Evolutionary conservation across 352 stramenopile species (phyloP).

Genomic region (Pythium sp.): DNA sequence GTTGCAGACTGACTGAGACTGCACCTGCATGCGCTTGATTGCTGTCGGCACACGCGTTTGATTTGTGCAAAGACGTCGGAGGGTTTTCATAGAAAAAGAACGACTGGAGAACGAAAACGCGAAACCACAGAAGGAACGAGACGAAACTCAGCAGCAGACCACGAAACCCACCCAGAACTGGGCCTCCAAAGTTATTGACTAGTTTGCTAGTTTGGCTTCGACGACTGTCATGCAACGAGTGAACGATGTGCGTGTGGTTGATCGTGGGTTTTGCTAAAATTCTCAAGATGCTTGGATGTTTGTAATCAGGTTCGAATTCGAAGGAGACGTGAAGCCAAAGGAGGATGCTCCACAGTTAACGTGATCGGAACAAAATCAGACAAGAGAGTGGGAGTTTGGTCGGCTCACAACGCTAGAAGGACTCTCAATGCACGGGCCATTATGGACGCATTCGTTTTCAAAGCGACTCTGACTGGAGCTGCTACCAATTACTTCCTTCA

Average conservation of each 20-base stretch:
- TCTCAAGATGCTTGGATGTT: background rate
- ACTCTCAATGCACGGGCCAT: too few species aligned
- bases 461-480: too few species aligned
- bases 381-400: background rate
- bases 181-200: too few species aligned
- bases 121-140: background rate
- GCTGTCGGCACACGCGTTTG: background rate
- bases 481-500: too few species aligned
- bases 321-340: background rate
- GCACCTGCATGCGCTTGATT: background rate
- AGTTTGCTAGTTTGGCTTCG: too few species aligned
- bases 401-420: too few species aligned
- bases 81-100: conserved; percentile 8
- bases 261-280: background rate
- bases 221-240: too few species aligned
- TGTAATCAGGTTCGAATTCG: conserved; percentile 1
- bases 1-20: background rate
- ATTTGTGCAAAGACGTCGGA: background rate
- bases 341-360: background rate
- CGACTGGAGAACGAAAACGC: background rate
- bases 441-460: too few species aligned
- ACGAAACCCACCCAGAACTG: background rate
- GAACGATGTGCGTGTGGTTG: background rate
- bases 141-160: background rate
- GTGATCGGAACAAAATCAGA: background rate